These are phyloP conservation scores for Capsicum chinense DNA, from an alignment of 257 asterid species.

Conservation along the genomic window DNA sequence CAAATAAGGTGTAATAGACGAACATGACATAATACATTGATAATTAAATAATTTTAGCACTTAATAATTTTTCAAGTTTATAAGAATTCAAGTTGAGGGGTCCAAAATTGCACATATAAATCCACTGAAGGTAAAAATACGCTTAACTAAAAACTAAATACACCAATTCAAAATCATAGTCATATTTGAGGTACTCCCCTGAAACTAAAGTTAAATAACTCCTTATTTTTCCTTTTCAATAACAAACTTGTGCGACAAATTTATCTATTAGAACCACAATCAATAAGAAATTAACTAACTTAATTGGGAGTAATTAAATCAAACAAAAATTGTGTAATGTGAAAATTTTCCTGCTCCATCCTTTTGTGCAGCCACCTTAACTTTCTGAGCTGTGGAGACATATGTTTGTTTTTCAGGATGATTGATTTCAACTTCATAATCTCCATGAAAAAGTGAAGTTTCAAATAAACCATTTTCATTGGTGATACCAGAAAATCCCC, in stretches of 20 bases:
- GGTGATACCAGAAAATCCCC: conserved; percentile 35
- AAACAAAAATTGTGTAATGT: not conserved
- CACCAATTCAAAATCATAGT: too few relatives aligned
- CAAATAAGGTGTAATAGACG: too few relatives aligned
- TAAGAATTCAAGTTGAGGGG: too few relatives aligned
- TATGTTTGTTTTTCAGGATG: not conserved
- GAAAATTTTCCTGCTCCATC: not conserved
- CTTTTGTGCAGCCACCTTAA: not conserved
- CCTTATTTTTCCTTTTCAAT: not conserved
- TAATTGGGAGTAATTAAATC: not conserved
- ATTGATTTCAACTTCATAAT: conserved; percentile 32
- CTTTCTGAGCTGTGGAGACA: not conserved
- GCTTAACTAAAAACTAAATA: too few relatives aligned
- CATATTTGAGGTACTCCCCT: not conserved
- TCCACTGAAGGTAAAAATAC: too few relatives aligned
- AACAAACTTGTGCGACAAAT: not conserved
- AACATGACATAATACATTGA: too few relatives aligned
- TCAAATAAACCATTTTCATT: conserved; percentile 48
- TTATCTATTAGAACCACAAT: not conserved
- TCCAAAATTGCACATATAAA: too few relatives aligned
- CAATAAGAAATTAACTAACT: not conserved
- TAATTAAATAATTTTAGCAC: too few relatives aligned
- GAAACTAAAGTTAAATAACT: not conserved
- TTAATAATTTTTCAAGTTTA: too few relatives aligned
- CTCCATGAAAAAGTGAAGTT: conserved; percentile 54